Percentiles rank a stretch among this genome's conserved stretches.
These are phyloP conservation scores for Puccinia triticina DNA, from an alignment of 1,284 basidiomycete genomes.

Conservation along the genomic window DNA sequence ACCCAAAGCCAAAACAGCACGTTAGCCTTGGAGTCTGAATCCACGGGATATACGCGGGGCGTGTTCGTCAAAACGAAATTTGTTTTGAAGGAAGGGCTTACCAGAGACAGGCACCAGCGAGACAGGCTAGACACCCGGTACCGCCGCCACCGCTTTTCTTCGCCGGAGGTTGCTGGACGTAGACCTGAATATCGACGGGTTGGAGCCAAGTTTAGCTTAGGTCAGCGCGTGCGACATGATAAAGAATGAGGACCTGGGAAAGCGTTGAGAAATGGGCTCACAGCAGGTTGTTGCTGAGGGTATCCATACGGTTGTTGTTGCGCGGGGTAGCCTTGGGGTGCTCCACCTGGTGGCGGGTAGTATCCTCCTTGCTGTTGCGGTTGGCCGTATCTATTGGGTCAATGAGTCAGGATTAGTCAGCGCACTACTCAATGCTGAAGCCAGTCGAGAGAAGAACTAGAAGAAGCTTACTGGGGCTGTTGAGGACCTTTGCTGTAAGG, in stretches of 20 bases:
- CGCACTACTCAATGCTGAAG: not conserved
- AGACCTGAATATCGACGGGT: conserved; percentile 18
- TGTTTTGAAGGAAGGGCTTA: conserved; percentile 6
- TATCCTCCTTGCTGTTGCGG: conserved; percentile 43
- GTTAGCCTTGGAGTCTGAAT: not conserved
- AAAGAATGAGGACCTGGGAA: not conserved
- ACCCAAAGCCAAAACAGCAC: not conserved
- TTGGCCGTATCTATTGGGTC: not conserved
- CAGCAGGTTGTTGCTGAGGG: conserved; percentile 32
- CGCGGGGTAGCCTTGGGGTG: conserved; percentile 30
- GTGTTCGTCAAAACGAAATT: not conserved
- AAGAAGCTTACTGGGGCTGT: conserved; percentile 29
- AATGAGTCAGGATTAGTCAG: not conserved
- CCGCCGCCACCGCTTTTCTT: conserved; percentile 49
- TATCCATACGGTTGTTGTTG: conserved; percentile 17
- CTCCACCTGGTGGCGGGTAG: conserved; percentile 46
- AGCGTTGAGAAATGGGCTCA: not conserved
- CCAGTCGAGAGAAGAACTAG: not conserved
- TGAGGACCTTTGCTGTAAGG: conserved; percentile 43
- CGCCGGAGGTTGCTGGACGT: conserved; percentile 41
- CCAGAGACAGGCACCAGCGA: conserved; percentile 53
- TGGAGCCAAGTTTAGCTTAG: not conserved
- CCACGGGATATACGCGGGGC: not conserved
- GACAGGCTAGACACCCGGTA: conserved; percentile 52
- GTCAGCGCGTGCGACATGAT: not conserved